Evolutionary conservation across 2,329 filamentous ascomycete genomes (phyloP), one percentile per base, ranked within the genome.

Genomic region (Colletotrichum orbiculare): DNA sequence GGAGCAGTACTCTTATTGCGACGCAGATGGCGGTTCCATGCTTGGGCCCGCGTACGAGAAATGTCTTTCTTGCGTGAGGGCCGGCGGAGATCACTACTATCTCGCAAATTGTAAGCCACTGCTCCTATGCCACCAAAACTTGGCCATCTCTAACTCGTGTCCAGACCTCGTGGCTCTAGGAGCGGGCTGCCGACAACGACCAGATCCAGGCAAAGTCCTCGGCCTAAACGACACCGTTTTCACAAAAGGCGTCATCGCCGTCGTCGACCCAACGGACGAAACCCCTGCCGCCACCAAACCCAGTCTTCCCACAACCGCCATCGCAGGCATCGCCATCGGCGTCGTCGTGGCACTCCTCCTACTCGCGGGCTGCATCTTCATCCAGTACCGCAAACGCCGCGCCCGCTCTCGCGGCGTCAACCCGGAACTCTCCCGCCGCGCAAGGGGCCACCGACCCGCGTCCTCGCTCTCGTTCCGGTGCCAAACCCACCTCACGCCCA

Each of bases 391-490:
- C 59, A 85, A 79, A 70, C 80, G 80, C 33, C 74, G 71, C 47
- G 83, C 81, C 66, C 76, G 68, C 62, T 15, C 64, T 13, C 55
- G 54, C 6, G 56, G 56, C n/a, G 52, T 65, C 42, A 68, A 67
- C 43, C 67, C 68, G 34, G 72, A 74, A 43, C 75, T 72, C 41
- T 71, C 70, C 46, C 69, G 70, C 49, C 61, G 69, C n/a, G 68
- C 57, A 12, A 48, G 58, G 17, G 67, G 69, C 13, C 73, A 76
- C 65, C 77, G 76, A 12, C 77, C 76, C n/a, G 71, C 72, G 12
- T 85, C 84, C 0, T 79, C 81, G 5, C 76, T 86, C 35, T 84
- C 82, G 2, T 86, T 86, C 73, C 79, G 79, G 38, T 86, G 84
- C 73, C 81, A 83, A 62, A 79, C 82, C 0, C 79, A 79, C 57